Evolutionary conservation across 169 alveolate species (phyloP), one percentile per base, ranked within the genome.

Genomic region (Besnoitia besnoiti): DNA sequence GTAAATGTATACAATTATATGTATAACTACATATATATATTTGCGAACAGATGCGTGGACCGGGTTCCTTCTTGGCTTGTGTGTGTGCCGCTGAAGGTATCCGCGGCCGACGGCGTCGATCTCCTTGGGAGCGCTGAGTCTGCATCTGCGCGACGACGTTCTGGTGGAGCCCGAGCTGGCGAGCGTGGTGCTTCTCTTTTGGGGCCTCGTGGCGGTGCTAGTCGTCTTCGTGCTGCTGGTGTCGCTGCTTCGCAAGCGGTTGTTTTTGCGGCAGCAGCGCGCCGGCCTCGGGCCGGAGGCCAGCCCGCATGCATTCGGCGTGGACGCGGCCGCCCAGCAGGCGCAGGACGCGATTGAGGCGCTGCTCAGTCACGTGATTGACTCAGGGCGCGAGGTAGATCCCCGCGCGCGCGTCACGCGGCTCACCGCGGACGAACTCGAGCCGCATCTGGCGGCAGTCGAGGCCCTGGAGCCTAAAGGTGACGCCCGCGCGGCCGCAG

Each of bases 341-440:
- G 40, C 37, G 59, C 87, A 39, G 40, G 16, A 10, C 16, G 87
- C 35, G 40, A 35, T 44, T 37, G 87, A 77, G 21, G 30, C 10
- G 14, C 8, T 77, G 4, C 87, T 77, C 61, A 77, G 87, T 77
- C 87, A 77, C 37, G 59, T 77, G 35, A 42, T 77, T 8, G 87
- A 77, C 21, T 8, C 39, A 7, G 87, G 55, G 14, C 10, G 59
- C 10, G 87, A 40, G 35, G 87, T 77, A n/a, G 87, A 77, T 37
- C 1, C 40, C 24, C 50, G 30, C 87, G 87, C 87, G 33, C 5
- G 87, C 5, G 87, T 77, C 37, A 77, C 49, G 40, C 87, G 55
- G 33, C 33, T 77, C 37, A 7, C n/a, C 4, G 40, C 87, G 4
- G 87, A 77, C n/a, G 59, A 42, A 39, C 50, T 77, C 8, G 87